These are phyloP conservation scores for Chaetomium globosum DNA, from an alignment of 2,329 filamentous ascomycete genomes.

Conservation along the genomic window DNA sequence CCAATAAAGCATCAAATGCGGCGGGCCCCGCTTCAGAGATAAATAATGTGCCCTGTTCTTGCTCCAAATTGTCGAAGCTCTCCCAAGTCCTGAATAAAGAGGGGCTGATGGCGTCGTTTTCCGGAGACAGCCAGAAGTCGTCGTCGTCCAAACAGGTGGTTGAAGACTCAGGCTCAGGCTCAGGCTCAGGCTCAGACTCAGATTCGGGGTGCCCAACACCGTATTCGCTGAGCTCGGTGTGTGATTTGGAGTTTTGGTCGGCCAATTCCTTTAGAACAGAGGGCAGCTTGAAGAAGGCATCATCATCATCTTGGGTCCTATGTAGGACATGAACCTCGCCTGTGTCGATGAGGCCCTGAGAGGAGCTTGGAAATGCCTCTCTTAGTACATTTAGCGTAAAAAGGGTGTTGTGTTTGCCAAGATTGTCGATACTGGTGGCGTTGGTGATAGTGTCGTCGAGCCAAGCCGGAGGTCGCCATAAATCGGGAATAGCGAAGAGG, in stretches of 20 bases:
- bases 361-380: neutral
- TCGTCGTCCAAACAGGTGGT: constrained; percentile 25
- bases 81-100: constrained; percentile 69
- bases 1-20: constrained; percentile 66
- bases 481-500: constrained; percentile 65
- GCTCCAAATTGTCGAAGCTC: constrained; percentile 55
- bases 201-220: constrained; percentile 13
- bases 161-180: constrained; percentile 8
- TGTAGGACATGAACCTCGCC: neutral
- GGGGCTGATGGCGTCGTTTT: constrained; percentile 39
- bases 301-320: constrained; percentile 15
- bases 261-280: constrained; percentile 35
- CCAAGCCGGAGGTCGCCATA: constrained; percentile 60
- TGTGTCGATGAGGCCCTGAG: constrained; percentile 1
- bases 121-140: constrained; percentile 55
- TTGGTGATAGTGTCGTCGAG: constrained; percentile 41
- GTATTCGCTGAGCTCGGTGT: neutral
- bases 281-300: constrained; percentile 52
- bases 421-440: constrained; percentile 29
- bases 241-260: constrained; percentile 17
- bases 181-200: constrained; percentile 12
- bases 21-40: constrained; percentile 69
- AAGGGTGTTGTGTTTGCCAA: constrained; percentile 42
- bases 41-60: constrained; percentile 51
- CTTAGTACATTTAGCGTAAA: constrained; percentile 48